Conservation (phyloP, 441 rosid genomes). For the Erodium texanum region DNA sequence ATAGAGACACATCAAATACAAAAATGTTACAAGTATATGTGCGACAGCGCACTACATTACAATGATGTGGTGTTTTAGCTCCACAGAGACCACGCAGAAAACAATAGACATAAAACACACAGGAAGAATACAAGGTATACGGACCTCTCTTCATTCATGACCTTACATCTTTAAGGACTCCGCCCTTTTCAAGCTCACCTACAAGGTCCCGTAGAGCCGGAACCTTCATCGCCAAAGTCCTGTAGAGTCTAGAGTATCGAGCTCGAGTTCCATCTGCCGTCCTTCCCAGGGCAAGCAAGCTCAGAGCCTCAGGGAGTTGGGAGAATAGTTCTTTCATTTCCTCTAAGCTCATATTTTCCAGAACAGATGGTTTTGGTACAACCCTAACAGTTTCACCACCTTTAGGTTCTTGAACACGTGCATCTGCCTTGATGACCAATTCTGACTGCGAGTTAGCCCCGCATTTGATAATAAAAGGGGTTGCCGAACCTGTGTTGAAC, state of each 20-base stretch:
- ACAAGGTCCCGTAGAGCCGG: slow-evolving; percentile 86
- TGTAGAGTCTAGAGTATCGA: slow-evolving; percentile 83
- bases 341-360: slow-evolving; percentile 75
- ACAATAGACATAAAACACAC: too few species aligned
- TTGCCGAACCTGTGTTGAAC: slow-evolving; percentile 84
- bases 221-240: slow-evolving; percentile 95
- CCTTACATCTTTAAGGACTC: too few species aligned
- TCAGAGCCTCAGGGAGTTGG: slow-evolving; percentile 83
- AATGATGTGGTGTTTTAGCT: too few species aligned
- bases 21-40: too few species aligned
- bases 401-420: slow-evolving; percentile 76
- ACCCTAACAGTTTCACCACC: slow-evolving; percentile 92
- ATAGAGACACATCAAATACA: too few species aligned
- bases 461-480: slow-evolving; percentile 84
- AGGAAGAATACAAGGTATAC: too few species aligned
- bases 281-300: slow-evolving; percentile 81
- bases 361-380: slow-evolving; percentile 75
- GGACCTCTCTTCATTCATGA: too few species aligned
- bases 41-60: too few species aligned
- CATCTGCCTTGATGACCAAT: slow-evolving; percentile 85
- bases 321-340: slow-evolving; percentile 80
- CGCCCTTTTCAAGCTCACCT: slow-evolving; percentile 90
- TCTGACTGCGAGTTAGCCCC: slow-evolving; percentile 93
- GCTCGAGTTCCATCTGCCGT: slow-evolving; percentile 91
- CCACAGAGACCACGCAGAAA: too few species aligned